Conservation (phyloP, 139 green algal species). For the Microglena sp. region DNA sequence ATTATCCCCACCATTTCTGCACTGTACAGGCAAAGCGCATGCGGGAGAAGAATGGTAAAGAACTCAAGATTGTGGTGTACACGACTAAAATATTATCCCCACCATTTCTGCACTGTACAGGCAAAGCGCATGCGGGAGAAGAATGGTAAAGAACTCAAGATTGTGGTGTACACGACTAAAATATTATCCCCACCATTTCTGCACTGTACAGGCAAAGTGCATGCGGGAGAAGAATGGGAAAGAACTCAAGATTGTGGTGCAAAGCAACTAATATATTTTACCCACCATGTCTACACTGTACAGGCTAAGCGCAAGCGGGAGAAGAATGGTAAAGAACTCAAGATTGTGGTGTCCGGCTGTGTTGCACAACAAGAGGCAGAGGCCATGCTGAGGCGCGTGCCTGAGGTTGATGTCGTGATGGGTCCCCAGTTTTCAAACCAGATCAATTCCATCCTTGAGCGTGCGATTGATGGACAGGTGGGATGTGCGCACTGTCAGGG, state of each 20-base stretch:
- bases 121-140: constrained; percentile 11
- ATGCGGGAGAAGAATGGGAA: too few species aligned
- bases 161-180: too few species aligned
- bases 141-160: too few species aligned
- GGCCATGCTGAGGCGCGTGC: constrained; percentile 78
- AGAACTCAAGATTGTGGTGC: too few species aligned
- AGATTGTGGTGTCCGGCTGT: constrained; percentile 85
- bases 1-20: background rate
- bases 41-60: too few species aligned
- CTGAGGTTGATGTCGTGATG: constrained; percentile 98
- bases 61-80: too few species aligned
- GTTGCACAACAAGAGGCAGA: constrained; percentile 88
- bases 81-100: background rate
- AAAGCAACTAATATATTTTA: background rate
- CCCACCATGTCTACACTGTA: too few species aligned
- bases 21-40: constrained; percentile 5
- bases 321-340: constrained; percentile 52
- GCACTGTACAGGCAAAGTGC: constrained; percentile 2
- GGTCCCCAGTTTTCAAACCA: constrained; percentile 90
- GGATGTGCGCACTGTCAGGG: constrained; percentile 23
- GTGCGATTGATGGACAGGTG: constrained; percentile 67
- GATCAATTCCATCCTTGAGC: constrained; percentile 75
- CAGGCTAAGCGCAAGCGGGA: constrained; percentile 78
- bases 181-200: background rate
- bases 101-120: background rate